A percentile compares a stretch with the other conserved stretches of the same genome.
phyloP scores from a whole-genome alignment of 805 yeast genomes.

The Nakazawaea wickerhamii region DNA sequence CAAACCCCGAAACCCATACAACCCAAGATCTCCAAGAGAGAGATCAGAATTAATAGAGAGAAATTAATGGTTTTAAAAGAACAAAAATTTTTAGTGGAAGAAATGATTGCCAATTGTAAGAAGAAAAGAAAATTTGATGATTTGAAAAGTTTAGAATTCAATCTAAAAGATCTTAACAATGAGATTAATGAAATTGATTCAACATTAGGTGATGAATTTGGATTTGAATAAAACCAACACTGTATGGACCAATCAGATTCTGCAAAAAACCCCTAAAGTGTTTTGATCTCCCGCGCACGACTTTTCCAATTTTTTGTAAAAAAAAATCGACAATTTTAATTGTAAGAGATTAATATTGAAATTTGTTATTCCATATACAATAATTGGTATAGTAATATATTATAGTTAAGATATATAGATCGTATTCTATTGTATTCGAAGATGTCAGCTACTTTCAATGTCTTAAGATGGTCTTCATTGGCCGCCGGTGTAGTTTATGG shows the following conservation, averaged over 20 bases:
- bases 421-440: too few relatives aligned
- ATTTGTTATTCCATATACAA: too few relatives aligned
- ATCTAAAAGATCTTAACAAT: conserved; percentile 48
- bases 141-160: conserved; percentile 50
- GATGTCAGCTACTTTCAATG: conserved; percentile 37
- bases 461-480: conserved; percentile 88
- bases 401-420: too few relatives aligned
- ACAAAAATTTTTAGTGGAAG: conserved; percentile 67
- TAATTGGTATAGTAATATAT: too few relatives aligned
- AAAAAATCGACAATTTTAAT: too few relatives aligned
- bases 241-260: too few relatives aligned
- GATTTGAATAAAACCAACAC: conserved; percentile 8
- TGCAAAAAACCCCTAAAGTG: too few relatives aligned
- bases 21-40: conserved; percentile 38
- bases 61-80: conserved; percentile 83
- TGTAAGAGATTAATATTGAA: too few relatives aligned
- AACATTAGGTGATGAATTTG: conserved; percentile 51
- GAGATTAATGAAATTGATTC: conserved; percentile 42
- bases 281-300: too few relatives aligned
- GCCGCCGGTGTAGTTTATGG: conserved; percentile 89
- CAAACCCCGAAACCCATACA: conserved; percentile 32
- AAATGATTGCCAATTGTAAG: conserved; percentile 57
- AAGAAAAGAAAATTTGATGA: conserved; percentile 75
- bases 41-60: conserved; percentile 59
- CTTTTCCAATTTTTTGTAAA: too few relatives aligned